Base-by-base conservation (phyloP, 2,329 filamentous ascomycete species). In the Aureobasidium sp. region DNA sequence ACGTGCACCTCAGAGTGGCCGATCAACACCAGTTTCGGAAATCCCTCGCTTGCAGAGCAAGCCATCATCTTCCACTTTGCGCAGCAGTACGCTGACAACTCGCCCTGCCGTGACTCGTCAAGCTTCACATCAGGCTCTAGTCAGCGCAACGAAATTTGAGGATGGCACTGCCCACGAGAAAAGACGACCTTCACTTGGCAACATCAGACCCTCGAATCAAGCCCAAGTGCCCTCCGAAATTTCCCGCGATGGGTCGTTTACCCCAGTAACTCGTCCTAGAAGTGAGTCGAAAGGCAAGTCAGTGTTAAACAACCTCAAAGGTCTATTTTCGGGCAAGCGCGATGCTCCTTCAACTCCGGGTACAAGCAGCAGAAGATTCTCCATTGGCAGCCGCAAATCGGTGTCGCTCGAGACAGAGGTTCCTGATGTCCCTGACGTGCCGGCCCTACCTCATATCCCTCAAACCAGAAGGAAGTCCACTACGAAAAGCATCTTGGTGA, bases 241-340 rank as follows among this genome's bases (percentile, higher is more conserved):
- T 16, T 22, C 50, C 3, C 38, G 29, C 7, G 38, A 39, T 45
- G 24, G 24, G 4, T 37, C 38, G 3, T 29, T 17, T 11, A 35
- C 19, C 6, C 32, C 51, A 48, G 27, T 34, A 7, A 41, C 24
- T 21, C 25, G 37, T 37, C 55, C 56, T 27, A 56, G 63, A 25
- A 58, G 59, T 4, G 60, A 57, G 14, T 64, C 63, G 6, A 66
- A 61, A 54, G 62, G 62, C 35, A 61, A 61, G 2, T 48, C 57
- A 7, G 55, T 64, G 6, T 49, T 65, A 12, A 58, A 64, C 56
- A 66, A 64, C 53, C 41, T 66, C 44, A 61, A 62, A 16, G 62
- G 59, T 10, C 48, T 66, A n/a, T 63, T 65, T 52, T 56, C 59
- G 2, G 50, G 55, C 37, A 63, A 59, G 55, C 59, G 59, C n/a